These are phyloP conservation scores for Leishmania lainsoni DNA, from an alignment of 208 protist genomes.

Conservation along the genomic window DNA sequence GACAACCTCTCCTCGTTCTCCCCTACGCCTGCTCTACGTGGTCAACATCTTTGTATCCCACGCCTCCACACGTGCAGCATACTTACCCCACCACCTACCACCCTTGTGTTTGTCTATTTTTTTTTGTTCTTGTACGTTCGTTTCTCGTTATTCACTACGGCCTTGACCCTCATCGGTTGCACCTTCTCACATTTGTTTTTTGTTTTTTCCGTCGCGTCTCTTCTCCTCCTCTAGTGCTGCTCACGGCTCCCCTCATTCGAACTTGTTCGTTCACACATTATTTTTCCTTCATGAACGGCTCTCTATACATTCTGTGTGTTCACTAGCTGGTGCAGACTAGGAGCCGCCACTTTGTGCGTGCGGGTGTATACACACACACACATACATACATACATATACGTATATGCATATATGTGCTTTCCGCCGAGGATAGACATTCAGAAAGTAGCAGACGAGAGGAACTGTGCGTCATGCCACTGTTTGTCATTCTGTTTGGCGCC, in stretches of 20 bases:
- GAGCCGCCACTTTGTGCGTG: background rate
- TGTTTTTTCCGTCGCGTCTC: background rate
- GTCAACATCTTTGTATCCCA: background rate
- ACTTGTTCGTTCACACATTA: background rate
- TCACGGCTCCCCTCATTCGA: background rate
- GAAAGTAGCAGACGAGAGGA: background rate
- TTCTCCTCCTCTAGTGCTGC: background rate
- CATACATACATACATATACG: no score
- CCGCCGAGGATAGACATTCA: background rate
- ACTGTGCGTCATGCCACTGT: constrained; percentile 43
- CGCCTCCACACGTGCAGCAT: background rate
- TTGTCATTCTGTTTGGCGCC: constrained; percentile 77
- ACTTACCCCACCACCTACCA: background rate
- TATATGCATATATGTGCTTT: background rate
- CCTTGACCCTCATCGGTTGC: background rate
- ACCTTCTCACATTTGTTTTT: background rate
- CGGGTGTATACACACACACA: background rate
- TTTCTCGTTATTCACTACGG: background rate
- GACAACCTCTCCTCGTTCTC: background rate
- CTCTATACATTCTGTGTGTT: background rate
- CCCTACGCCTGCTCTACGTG: background rate
- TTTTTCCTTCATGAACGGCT: background rate
- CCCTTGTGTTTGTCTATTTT: background rate
- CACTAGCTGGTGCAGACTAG: background rate
- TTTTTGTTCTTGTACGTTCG: background rate